Evolutionary conservation across 371 early-diverging fungal species (phyloP), one percentile per base, ranked within the genome.

Genomic region (Circinella minor): DNA sequence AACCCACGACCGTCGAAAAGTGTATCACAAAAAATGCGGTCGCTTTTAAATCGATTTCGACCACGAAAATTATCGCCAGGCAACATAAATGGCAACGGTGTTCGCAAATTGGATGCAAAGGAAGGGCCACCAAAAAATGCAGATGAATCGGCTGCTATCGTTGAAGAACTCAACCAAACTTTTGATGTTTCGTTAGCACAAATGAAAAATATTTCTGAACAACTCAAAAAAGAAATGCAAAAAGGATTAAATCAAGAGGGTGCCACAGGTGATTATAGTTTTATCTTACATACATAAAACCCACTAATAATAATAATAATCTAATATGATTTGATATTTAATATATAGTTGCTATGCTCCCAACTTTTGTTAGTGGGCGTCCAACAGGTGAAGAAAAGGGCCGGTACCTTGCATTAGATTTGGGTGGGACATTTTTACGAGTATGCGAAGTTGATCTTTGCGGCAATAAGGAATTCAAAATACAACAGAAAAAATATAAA

Each of bases 401-500:
- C 65, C 83, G 84, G 36, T 95, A 87, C 74, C 82, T 98, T 64
- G 96, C 97, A 10, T 85, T 98, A 59, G 98, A 98, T 80, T 83
- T 98, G 39, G 98, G 97, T 60, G 98, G 98, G 49, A 94, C 96
- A 67, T 94, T 96, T 76, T 86, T 97, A 70, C 91, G 98, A 47
- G 94, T 97, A 4, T 95, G 94, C 74, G 86, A 90, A 65, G 90
- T 97, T 37, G 82, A 79, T 27, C 86, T 97, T 20, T 77, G 88
- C 62, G 96, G 96, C 61, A 76, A 83, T 62, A 72, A 85, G 15
- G 73, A 88, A 59, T 79, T 90, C 63, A 74, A 65, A 2, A 80
- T 90, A 39, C 84, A 74, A 54, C 95, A 96, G 73, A 88, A 91
- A 75, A 94, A 95, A 81, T 95, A 90, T 74, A 80, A 85, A 36